A percentile compares a stretch with the other conserved stretches of the same genome.
Conservation (phyloP, 106 monocot genomes). For the Alisma plantagoaquatica region DNA sequence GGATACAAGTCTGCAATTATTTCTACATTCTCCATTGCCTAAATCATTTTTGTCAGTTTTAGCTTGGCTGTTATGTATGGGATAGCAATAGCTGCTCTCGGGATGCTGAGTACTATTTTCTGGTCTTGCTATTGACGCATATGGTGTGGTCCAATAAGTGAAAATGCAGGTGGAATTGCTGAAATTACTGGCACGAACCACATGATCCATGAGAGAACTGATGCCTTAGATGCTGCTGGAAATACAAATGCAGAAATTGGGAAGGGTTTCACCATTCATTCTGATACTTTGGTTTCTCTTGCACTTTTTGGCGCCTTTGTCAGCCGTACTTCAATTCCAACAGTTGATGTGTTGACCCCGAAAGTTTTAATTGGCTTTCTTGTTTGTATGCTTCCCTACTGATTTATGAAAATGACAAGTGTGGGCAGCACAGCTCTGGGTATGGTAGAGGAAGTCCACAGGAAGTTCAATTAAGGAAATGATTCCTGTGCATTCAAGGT, state of each 20-base stretch:
- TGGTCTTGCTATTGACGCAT: constrained; percentile 17
- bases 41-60: constrained; percentile 6
- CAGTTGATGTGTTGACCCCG: constrained; percentile 19
- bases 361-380: constrained; percentile 44
- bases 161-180: constrained; percentile 83
- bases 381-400: constrained; percentile 44
- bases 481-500: no score
- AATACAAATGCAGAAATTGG: constrained; percentile 85
- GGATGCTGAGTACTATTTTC: constrained; percentile 12
- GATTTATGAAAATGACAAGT: constrained; percentile 40
- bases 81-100: constrained; percentile 11
- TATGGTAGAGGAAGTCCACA: constrained; percentile 48
- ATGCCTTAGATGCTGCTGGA: constrained; percentile 76
- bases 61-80: constrained; percentile 15
- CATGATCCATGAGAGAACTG: constrained; percentile 63
- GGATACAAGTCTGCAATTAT: constrained; percentile 12
- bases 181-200: constrained; percentile 84
- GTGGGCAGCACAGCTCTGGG: constrained; percentile 41
- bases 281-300: constrained; percentile 7
- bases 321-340: constrained; percentile 18
- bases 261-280: constrained; percentile 46
- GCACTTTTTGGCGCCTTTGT: constrained; percentile 26
- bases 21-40: constrained; percentile 4
- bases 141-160: constrained; percentile 12
- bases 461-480: constrained; percentile 43